Evolutionary conservation across 1,284 basidiomycete genomes (phyloP), one percentile per base, ranked within the genome.

Genomic region (Apiotrichum sp.): DNA sequence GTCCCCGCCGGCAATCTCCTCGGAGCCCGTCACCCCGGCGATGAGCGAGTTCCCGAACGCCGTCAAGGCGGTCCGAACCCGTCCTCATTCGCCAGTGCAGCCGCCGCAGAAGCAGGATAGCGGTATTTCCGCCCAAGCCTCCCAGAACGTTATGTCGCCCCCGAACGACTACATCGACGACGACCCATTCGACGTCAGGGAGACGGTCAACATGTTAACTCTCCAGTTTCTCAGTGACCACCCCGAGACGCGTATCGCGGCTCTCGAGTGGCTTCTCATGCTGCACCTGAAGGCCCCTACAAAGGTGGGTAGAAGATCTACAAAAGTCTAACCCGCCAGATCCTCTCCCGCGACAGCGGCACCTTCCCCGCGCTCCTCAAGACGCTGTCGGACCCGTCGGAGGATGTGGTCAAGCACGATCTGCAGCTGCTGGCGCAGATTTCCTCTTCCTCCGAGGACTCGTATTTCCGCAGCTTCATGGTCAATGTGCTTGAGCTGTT

Each of bases 211-310:
- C 68, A 88, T 89, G 47, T 78, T 99, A 60, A 97, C 92, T 1
- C 79, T 96, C 52, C 93, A 97, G 68, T 93, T 99, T 69, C 73
- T 97, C 72, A 93, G 91, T 74, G 93, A 98, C 74, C 91, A 92
- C 70, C 95, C 96, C 68, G 92, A 97, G 71, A 98, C 96, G 1
- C 80, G 95, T 43, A 89, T 98, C 6, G 90, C 92, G 31, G 93
- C 95, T 3, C 78, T 99, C 63, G 93, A 96, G 77, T 99, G 96
- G 96, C 79, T 99, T 35, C 86, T 97, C 50, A 99, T 99, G 96
- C 78, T 99, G 52, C 96, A 99, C 76, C 88, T 93, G 70, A 98
- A 98, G 71, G 90, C 91, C 16, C 96, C 96, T 0, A 89, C 87
- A 75, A 96, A 95, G 83, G 89, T 87, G 60, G 42, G 51, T 6